Evolutionary conservation across 1,139 yeast genomes (phyloP).

Genomic region (Neolecta irregularis): DNA sequence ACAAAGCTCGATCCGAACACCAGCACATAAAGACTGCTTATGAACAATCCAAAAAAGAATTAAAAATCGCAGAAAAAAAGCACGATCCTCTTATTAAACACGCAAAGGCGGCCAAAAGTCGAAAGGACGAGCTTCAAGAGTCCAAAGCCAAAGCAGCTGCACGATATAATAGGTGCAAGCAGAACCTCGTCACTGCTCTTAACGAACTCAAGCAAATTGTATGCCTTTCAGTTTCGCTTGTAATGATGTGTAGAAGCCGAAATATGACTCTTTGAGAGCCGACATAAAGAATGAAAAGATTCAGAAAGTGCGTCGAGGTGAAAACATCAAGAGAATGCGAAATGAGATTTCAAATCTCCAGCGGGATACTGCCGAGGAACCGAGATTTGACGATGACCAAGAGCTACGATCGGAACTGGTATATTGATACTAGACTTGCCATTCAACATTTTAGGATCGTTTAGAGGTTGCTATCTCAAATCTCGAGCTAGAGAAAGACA

Average conservation of each 20-base stretch:
- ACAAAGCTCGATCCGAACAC: too few species aligned
- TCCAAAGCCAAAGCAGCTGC: constrained; percentile 7
- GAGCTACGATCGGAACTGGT: constrained; percentile 3
- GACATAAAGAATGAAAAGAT: constrained; percentile 6
- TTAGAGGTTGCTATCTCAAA: too few species aligned
- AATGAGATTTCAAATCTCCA: constrained; percentile 3
- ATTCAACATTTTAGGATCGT: too few species aligned
- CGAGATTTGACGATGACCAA: constrained; percentile 6
- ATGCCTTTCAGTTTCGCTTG: background rate
- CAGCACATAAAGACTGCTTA: constrained; percentile 4
- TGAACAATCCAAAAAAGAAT: constrained; percentile 32
- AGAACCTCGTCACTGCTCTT: too few species aligned
- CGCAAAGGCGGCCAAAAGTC: too few species aligned
- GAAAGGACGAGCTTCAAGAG: constrained; percentile 5
- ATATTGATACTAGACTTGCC: too few species aligned
- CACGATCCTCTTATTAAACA: constrained; percentile 10
- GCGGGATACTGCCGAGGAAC: constrained; percentile 6
- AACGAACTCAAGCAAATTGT: too few species aligned
- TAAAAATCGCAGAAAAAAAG: constrained; percentile 27
- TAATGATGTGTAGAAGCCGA: constrained; percentile 5
- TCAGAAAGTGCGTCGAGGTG: constrained; percentile 3
- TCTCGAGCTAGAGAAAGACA: too few species aligned
- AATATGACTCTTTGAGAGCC: constrained; percentile 1
- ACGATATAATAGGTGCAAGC: too few species aligned
- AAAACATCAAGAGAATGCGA: constrained; percentile 4